Base-by-base conservation (phyloP, 805 yeast species). In the Ogataea polymorpha region DNA sequence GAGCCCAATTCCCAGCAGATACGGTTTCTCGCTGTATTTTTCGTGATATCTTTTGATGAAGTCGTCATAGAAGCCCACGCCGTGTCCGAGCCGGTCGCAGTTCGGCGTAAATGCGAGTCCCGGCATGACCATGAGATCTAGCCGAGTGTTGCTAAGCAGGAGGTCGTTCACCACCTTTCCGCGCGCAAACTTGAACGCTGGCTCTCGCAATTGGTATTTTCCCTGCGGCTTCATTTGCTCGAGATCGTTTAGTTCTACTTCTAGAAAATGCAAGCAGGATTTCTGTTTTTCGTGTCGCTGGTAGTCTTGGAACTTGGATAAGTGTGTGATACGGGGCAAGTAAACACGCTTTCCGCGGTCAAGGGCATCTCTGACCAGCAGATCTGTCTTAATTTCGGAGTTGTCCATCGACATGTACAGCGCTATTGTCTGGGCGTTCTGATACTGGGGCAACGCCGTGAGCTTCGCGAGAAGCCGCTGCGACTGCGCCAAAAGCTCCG, bases 11-110 rank as follows among this genome's bases (percentile, higher is more conserved):
- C 90, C 95, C 1, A 86, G 55, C 24, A 79, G 51, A 25, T 56
- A 58, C 0, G 84, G 83, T 13, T 39, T 43, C 42, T 50, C 32
- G 28, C 49, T 23, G 65, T 62, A 56, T 5, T 18, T 28, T 55
- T 70, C 59, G 6, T 46, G 17, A 50, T 79, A 79, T 37, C 83
- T 63, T 33, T 70, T 65, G 30, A 85, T 71, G 53, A 70, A 85
- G 52, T 82, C 87, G 59, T 91, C 99, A 59, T 93, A 91, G 60
- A 77, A 89, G 0, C 97, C 99, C 5, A 82, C 91, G 1, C 99
- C 99, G 58, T 88, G 95, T 1, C 99, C 99, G 39, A 91, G 58
- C 39, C 99, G 60, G 23, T 49, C 42, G 13, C 68, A 62, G 1
- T 44, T 43, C 5, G 20, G 49, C 1, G 86, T 74, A 60, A 86